Evolutionary conservation across 495 filamentous ascomycete genomes (phyloP).

Genomic region (Hypomontagnella monticulosa): DNA sequence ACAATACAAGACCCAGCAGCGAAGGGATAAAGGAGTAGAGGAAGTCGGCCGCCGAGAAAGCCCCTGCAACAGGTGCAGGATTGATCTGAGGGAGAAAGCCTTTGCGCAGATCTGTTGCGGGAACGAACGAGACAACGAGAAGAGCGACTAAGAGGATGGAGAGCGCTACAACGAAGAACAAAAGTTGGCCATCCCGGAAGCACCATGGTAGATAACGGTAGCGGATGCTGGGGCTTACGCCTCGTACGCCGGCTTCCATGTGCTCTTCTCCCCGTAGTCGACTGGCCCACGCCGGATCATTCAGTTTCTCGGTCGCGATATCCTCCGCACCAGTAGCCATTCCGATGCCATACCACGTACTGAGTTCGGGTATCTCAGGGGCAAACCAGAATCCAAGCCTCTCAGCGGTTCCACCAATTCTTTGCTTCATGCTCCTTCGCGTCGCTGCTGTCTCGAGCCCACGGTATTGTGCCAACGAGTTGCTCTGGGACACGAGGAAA

Average conservation of each 20-base stretch:
- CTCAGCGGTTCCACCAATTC: conserved; percentile 64
- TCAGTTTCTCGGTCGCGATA: conserved; percentile 39
- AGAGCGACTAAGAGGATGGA: conserved; percentile 75
- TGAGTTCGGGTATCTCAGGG: conserved; percentile 38
- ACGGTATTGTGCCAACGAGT: conserved; percentile 72
- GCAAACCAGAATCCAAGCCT: conserved; percentile 83
- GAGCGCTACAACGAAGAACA: conserved; percentile 69
- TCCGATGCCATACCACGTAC: conserved; percentile 58
- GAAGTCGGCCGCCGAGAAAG: conserved; percentile 88
- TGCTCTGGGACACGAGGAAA: conserved; percentile 79
- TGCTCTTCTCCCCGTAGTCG: conserved; percentile 37
- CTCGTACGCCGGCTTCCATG: conserved; percentile 27
- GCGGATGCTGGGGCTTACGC: conserved; percentile 49
- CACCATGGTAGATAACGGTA: conserved; percentile 83
- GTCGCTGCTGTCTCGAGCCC: conserved; percentile 67
- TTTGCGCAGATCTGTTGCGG: conserved; percentile 63
- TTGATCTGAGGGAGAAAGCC: conserved; percentile 77
- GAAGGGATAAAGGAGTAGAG: conserved; percentile 86
- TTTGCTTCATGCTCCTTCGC: conserved; percentile 56
- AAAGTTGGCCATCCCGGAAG: conserved; percentile 68
- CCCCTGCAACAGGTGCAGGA: conserved; percentile 66
- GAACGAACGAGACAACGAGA: conserved; percentile 79
- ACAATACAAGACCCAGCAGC: conserved; percentile 76
- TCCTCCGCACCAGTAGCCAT: conserved; percentile 46
- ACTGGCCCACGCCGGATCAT: conserved; percentile 26